A percentile compares a stretch with the other conserved stretches of the same genome.
Conservation (phyloP, 108 stramenopile genomes). For the Pseudonitzschia pungens region DNA sequence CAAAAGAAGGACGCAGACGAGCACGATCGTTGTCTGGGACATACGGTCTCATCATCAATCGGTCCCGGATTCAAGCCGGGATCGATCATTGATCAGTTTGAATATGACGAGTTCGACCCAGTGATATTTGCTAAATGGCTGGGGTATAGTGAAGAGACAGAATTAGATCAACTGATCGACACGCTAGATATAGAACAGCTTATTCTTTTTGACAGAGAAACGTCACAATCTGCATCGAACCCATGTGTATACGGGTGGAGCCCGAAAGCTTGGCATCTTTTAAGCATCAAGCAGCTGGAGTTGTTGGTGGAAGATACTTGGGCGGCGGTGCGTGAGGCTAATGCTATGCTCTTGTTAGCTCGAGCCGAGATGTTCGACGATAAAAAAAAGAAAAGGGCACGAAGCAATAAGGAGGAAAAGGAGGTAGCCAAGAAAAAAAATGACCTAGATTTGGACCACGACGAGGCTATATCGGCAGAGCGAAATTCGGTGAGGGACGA, state of each 20-base stretch:
- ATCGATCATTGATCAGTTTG: neutral
- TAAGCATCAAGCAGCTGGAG: conserved; percentile 53
- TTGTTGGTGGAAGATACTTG: conserved; percentile 62
- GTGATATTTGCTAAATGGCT: conserved; percentile 20
- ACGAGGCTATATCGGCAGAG: neutral
- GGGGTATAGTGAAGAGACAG: conserved; percentile 29
- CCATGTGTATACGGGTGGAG: conserved; percentile 75
- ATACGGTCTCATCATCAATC: neutral
- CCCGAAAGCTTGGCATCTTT: conserved; percentile 43
- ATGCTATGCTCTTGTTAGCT: conserved; percentile 49
- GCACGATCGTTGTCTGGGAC: neutral
- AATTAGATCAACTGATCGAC: conserved; percentile 16
- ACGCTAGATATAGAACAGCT: conserved; percentile 75
- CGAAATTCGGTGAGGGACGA: neutral
- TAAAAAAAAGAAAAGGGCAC: neutral
- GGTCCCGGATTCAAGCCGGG: neutral
- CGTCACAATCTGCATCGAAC: conserved; percentile 30
- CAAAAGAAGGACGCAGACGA: neutral
- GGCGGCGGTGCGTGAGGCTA: conserved; percentile 50
- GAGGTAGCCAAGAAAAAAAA: neutral
- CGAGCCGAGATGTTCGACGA: conserved; percentile 12
- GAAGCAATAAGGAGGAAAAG: neutral
- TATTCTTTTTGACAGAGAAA: conserved; percentile 73
- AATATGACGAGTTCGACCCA: conserved; percentile 22
- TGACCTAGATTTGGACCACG: neutral